phyloP scores from a whole-genome alignment of 768 basidiomycete genomes.

The Lepiota venenata region DNA sequence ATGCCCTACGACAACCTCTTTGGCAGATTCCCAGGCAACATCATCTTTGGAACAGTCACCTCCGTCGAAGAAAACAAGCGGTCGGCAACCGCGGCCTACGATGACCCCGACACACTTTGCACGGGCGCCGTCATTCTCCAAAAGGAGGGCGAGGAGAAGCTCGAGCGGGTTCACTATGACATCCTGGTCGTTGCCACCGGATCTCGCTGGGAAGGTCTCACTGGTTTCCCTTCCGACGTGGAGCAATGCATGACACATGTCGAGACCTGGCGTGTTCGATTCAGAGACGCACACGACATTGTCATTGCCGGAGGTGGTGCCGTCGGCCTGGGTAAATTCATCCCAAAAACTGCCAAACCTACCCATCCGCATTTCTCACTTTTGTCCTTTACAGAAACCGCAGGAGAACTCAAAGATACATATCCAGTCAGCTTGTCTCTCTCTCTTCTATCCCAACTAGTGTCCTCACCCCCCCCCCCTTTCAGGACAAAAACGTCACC shows the following conservation, averaged over 20 bases:
- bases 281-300: conserved; percentile 21
- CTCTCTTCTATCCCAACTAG: too few relatives aligned
- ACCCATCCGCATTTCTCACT: too few relatives aligned
- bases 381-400: conserved; percentile 16
- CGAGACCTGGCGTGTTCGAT: conserved; percentile 19
- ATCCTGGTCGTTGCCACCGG: conserved; percentile 59
- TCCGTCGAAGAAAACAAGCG: conserved; percentile 22
- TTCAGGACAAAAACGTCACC: conserved; percentile 45
- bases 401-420: conserved; percentile 23
- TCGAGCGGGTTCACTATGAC: conserved; percentile 29
- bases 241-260: conserved; percentile 15
- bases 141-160: background rate
- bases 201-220: conserved; percentile 39
- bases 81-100: conserved; percentile 28
- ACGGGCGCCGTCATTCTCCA: conserved; percentile 8
- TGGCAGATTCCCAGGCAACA: conserved; percentile 25
- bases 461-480: too few relatives aligned
- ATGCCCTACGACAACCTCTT: conserved; percentile 21
- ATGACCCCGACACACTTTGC: conserved; percentile 34
- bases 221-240: conserved; percentile 26
- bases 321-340: conserved; percentile 23
- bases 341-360: too few relatives aligned
- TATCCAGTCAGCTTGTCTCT: conserved; percentile 24
- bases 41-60: conserved; percentile 32
- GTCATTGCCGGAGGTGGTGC: conserved; percentile 26